Evolutionary conservation across 1,284 basidiomycete genomes (phyloP).

Genomic region (Boletus semigastroideus): DNA sequence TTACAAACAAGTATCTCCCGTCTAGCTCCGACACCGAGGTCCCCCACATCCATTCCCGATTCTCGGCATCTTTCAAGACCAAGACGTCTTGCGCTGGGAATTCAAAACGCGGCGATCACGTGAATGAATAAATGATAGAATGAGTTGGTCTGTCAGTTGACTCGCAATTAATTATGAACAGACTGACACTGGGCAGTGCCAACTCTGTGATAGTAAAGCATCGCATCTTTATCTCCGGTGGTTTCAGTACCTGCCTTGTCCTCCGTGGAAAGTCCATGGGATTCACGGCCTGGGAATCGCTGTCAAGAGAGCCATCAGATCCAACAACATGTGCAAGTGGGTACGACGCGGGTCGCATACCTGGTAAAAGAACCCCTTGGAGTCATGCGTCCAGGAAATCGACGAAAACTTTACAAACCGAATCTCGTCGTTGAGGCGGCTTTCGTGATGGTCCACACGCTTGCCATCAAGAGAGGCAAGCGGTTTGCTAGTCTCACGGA

Average conservation of each 20-base stretch:
- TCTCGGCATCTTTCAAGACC: constrained; percentile 58
- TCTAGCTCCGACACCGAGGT: constrained; percentile 57
- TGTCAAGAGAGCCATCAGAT: constrained; percentile 13
- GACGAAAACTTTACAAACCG: constrained; percentile 75
- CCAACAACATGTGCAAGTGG: background rate
- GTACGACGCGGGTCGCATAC: constrained; percentile 34
- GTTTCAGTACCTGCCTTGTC: constrained; percentile 66
- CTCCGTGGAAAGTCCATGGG: constrained; percentile 49
- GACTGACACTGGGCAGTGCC: constrained; percentile 66
- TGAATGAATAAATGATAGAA: background rate
- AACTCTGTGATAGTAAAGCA: constrained; percentile 73
- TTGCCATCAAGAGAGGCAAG: constrained; percentile 44
- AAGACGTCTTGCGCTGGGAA: constrained; percentile 64
- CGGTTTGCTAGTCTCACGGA: constrained; percentile 62
- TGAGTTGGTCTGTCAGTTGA: constrained; percentile 4
- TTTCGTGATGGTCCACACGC: constrained; percentile 45
- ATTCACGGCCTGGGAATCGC: constrained; percentile 58
- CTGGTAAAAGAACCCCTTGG: constrained; percentile 83
- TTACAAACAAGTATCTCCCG: constrained; percentile 62
- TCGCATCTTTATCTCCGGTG: constrained; percentile 63
- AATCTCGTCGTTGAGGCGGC: constrained; percentile 63
- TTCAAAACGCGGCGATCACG: constrained; percentile 12
- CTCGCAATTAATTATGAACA: background rate
- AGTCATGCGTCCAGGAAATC: constrained; percentile 74
- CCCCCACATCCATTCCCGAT: constrained; percentile 70